Evolutionary conservation across 2,329 filamentous ascomycete species (phyloP).

Genomic region (Thyridium curvatum): DNA sequence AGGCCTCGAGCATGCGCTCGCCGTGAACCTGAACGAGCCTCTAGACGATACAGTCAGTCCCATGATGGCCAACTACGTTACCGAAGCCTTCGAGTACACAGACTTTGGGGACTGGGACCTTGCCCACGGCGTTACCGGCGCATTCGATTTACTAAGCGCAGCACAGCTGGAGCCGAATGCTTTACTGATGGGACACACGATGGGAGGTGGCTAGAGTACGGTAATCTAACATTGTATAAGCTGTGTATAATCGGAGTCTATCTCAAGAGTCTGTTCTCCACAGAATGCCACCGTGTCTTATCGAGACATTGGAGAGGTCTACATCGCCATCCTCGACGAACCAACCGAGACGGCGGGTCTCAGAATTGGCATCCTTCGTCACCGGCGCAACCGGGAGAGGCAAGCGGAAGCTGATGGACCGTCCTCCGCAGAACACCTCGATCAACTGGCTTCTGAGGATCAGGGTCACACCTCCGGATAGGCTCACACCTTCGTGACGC

Average conservation of each 20-base stretch:
- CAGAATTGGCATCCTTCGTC: conserved; percentile 3
- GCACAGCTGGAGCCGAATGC: conserved; percentile 15
- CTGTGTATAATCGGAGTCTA: too few species aligned
- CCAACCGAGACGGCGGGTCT: conserved; percentile 15
- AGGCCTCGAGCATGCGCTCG: conserved; percentile 27
- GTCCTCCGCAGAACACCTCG: conserved; percentile 21
- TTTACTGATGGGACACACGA: conserved; percentile 1
- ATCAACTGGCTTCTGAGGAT: conserved; percentile 18
- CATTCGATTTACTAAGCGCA: conserved; percentile 21
- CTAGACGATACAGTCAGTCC: conserved; percentile 20
- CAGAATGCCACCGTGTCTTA: background rate
- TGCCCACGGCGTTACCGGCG: conserved; percentile 16
- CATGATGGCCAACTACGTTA: conserved; percentile 15
- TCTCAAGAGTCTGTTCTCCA: background rate
- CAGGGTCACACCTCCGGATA: conserved; percentile 16
- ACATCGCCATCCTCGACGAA: conserved; percentile 19
- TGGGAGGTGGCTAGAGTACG: too few species aligned
- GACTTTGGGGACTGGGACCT: conserved; percentile 27
- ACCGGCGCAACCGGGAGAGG: conserved; percentile 8
- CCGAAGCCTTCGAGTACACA: conserved; percentile 22
- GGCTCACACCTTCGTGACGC: conserved; percentile 19
- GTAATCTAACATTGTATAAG: background rate
- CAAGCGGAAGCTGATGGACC: conserved; percentile 20
- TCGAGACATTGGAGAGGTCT: background rate
- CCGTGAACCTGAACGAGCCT: conserved; percentile 24